Conservation (phyloP, 345 rosid species). For the Cardamine occulta region DNA sequence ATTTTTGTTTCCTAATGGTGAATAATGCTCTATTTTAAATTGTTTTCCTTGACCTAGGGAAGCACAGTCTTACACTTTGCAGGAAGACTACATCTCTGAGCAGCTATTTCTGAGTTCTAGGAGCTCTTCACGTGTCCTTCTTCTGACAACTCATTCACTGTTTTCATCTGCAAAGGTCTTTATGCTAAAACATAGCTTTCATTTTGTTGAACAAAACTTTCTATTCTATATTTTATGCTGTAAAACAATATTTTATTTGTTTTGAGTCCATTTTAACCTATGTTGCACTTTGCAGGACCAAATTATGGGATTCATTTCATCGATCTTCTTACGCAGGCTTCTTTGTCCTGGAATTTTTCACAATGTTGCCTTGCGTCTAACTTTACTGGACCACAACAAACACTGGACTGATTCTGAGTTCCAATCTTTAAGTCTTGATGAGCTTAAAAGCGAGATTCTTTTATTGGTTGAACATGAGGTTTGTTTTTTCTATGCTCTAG, state of each 20-base stretch:
- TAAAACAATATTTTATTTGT: conserved; percentile 6
- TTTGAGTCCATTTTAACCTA: conserved; percentile 21
- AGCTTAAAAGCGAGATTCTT: conserved; percentile 78
- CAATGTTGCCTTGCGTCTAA: conserved; percentile 59
- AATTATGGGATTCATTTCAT: conserved; percentile 72
- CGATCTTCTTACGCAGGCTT: conserved; percentile 77
- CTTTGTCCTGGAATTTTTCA: conserved; percentile 82
- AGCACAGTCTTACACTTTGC: conserved; percentile 66
- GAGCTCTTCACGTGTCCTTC: conserved; percentile 71
- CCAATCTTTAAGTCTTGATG: conserved; percentile 75
- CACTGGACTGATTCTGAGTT: conserved; percentile 85
- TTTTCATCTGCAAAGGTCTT: conserved; percentile 74
- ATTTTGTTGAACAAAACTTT: conserved; percentile 5
- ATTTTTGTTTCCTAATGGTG: conserved; percentile 18
- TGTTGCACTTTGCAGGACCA: conserved; percentile 65
- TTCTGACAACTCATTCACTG: conserved; percentile 62
- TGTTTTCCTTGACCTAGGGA: conserved; percentile 60
- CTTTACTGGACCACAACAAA: conserved; percentile 75
- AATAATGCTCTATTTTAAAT: conserved; percentile 24
- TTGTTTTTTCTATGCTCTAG: conserved; percentile 20
- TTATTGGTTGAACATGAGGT: conserved; percentile 85
- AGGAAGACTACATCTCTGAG: conserved; percentile 86
- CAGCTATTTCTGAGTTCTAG: conserved; percentile 79
- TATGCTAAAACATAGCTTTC: conserved; percentile 18
- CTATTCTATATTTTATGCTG: background rate